Evolutionary conservation across 2,329 filamentous ascomycete species (phyloP).

Genomic region (Alternaria solani): DNA sequence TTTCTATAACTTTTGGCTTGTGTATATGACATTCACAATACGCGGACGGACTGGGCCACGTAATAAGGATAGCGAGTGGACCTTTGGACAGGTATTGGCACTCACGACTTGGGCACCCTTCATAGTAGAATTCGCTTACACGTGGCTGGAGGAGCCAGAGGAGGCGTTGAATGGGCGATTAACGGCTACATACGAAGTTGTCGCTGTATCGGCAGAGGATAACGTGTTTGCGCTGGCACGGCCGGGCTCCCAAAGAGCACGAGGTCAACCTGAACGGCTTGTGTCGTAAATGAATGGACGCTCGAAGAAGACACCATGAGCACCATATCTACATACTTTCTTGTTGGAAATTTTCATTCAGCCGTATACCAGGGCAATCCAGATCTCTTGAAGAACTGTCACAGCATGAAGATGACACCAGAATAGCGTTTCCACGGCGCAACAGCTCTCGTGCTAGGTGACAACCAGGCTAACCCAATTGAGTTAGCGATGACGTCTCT

Average conservation of each 20-base stretch:
- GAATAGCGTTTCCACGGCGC: too few relatives aligned
- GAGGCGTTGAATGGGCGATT: neutral
- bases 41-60: neutral
- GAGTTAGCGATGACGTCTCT: neutral
- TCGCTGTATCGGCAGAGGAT: neutral
- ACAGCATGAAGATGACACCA: too few relatives aligned
- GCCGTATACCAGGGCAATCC: too few relatives aligned
- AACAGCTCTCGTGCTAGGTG: too few relatives aligned
- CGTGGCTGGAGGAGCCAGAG: neutral
- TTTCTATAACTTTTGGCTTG: neutral
- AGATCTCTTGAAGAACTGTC: too few relatives aligned
- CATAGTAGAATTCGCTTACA: neutral
- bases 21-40: neutral
- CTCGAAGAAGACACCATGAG: too few relatives aligned
- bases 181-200: slow-evolving; percentile 2
- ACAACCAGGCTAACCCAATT: neutral
- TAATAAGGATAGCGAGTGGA: neutral
- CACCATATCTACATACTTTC: too few relatives aligned
- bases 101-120: neutral
- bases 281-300: too few relatives aligned
- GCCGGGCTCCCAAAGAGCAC: neutral
- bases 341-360: too few relatives aligned
- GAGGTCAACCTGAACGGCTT: neutral
- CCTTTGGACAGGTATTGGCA: neutral
- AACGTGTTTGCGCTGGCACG: neutral